Percentiles rank a stretch among this genome's conserved stretches.
Evolutionary conservation across 2,329 filamentous ascomycete species (phyloP).

Genomic region (Colletotrichum sp.): DNA sequence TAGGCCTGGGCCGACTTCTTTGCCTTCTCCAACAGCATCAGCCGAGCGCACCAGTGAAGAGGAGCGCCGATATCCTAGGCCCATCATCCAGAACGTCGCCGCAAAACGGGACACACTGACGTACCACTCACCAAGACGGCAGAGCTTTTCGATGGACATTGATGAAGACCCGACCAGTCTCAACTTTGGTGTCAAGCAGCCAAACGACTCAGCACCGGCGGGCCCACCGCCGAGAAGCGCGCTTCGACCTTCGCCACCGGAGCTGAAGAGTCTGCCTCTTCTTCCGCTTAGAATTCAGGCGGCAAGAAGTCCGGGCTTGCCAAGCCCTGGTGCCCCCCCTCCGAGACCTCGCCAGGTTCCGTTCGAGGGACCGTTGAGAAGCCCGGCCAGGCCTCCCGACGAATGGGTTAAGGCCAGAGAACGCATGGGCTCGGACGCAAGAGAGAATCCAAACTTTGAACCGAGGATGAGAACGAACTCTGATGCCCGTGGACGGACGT

Average conservation of each 20-base stretch:
- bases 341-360: slow-evolving; percentile 5
- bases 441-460: not conserved
- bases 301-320: not conserved
- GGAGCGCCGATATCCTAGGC: slow-evolving; percentile 34
- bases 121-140: slow-evolving; percentile 47
- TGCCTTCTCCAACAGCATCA: slow-evolving; percentile 50
- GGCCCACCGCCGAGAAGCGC: slow-evolving; percentile 19
- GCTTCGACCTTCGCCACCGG: slow-evolving; percentile 16
- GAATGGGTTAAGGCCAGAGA: not conserved
- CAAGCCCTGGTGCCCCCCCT: not conserved
- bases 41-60: slow-evolving; percentile 45
- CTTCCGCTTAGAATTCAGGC: not conserved
- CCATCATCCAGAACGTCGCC: slow-evolving; percentile 52
- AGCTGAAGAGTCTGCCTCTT: not conserved
- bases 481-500: not conserved
- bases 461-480: not conserved
- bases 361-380: slow-evolving; percentile 5
- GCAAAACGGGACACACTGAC: slow-evolving; percentile 58
- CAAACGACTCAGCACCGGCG: not conserved
- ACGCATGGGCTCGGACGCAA: not conserved
- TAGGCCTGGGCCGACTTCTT: slow-evolving; percentile 30
- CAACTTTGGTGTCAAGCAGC: not conserved
- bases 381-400: not conserved
- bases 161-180: slow-evolving; percentile 31
- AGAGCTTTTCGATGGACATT: slow-evolving; percentile 55